Conservation (phyloP, 116 monocot species). For the Thalassia testudinum region DNA sequence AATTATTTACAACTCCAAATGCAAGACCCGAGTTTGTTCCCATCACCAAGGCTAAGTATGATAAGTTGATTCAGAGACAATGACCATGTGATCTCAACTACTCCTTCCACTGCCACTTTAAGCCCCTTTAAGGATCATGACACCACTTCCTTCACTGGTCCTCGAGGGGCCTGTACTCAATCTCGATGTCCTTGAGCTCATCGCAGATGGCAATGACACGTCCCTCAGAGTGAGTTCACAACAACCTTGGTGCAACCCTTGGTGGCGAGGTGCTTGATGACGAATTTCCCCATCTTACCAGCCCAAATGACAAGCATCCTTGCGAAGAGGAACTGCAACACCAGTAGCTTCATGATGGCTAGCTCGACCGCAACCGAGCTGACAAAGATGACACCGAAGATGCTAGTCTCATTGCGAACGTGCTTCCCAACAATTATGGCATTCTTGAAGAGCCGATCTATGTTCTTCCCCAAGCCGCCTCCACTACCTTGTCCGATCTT, state of each 20-base stretch:
- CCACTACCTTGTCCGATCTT: conserved; percentile 57
- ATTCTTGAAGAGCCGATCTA: conserved; percentile 87
- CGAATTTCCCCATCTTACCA: conserved; percentile 97
- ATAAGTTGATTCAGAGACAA: conserved; percentile 79
- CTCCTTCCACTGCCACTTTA: conserved; percentile 64
- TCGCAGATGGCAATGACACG: conserved; percentile 70
- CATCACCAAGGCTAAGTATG: conserved; percentile 48
- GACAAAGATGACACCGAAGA: conserved; percentile 88
- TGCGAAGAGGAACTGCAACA: conserved; percentile 23
- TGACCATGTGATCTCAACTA: conserved; percentile 93
- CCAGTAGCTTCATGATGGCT: conserved; percentile 89
- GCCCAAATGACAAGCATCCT: conserved; percentile 89
- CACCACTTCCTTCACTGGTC: too few species aligned
- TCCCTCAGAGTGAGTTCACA: conserved; percentile 66
- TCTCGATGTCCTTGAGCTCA: conserved; percentile 67
- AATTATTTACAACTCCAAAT: too few species aligned
- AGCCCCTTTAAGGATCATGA: too few species aligned
- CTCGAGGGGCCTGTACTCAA: conserved; percentile 65
- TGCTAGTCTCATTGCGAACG: conserved; percentile 87
- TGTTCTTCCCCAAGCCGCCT: conserved; percentile 86
- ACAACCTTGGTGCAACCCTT: conserved; percentile 78
- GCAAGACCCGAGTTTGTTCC: conserved; percentile 49
- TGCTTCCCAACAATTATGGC: conserved; percentile 87
- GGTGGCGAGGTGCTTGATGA: conserved; percentile 80
- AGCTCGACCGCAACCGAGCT: conserved; percentile 97